phyloP scores from a whole-genome alignment of 495 filamentous ascomycete species.

The Penicillium lagena region DNA sequence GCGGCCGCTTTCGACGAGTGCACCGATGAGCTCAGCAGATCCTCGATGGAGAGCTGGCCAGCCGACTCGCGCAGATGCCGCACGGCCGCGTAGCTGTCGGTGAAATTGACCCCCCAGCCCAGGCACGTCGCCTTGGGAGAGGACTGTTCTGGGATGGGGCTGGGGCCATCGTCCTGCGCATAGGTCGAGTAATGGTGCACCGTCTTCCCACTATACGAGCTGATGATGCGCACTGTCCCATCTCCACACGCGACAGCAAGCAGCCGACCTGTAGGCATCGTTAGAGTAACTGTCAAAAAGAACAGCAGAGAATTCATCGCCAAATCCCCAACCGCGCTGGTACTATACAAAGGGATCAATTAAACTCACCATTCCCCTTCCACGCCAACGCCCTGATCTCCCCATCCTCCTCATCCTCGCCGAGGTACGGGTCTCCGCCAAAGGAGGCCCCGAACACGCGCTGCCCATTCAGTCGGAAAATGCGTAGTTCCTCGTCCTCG shows the following conservation, averaged over 20 bases:
- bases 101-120: constrained; percentile 68
- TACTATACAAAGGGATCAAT: background rate
- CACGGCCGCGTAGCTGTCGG: constrained; percentile 45
- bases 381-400: constrained; percentile 55
- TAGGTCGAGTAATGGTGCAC: constrained; percentile 57
- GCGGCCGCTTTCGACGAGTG: constrained; percentile 32
- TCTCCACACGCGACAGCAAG: constrained; percentile 76
- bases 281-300: background rate
- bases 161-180: constrained; percentile 24
- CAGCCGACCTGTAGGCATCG: constrained; percentile 47
- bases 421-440: constrained; percentile 39
- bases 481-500: constrained; percentile 52
- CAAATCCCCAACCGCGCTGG: background rate
- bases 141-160: constrained; percentile 13
- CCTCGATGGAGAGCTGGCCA: constrained; percentile 34
- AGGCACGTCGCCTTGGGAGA: constrained; percentile 51
- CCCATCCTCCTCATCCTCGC: constrained; percentile 44
- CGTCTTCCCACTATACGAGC: constrained; percentile 69
- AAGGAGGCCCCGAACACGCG: constrained; percentile 55
- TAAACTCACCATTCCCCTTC: constrained; percentile 69
- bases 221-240: constrained; percentile 61
- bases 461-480: constrained; percentile 65
- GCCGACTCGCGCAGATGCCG: constrained; percentile 33
- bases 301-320: too few relatives aligned
- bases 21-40: constrained; percentile 31